These are phyloP conservation scores for Debaryomyces singareniensis DNA, from an alignment of 1,139 yeast species.

Conservation along the genomic window DNA sequence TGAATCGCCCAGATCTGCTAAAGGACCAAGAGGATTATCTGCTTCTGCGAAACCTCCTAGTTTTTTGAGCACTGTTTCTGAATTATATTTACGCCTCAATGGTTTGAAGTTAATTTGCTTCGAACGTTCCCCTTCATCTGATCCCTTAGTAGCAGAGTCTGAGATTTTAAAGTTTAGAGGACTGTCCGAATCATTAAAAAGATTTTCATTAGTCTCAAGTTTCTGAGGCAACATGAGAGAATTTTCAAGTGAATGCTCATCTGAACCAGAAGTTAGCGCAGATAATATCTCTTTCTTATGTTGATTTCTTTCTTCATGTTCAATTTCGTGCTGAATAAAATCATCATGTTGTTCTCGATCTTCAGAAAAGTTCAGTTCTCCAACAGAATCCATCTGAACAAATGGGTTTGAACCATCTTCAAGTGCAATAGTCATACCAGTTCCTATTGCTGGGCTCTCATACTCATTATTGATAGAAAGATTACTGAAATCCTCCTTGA, in stretches of 20 bases:
- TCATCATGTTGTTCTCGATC: slow-evolving; percentile 4
- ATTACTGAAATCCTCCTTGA: slow-evolving; percentile 22
- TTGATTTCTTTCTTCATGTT: slow-evolving; percentile 28
- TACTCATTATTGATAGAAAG: slow-evolving; percentile 16
- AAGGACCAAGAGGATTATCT: slow-evolving; percentile 35
- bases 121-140: slow-evolving; percentile 12
- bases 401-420: slow-evolving; percentile 16
- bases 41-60: slow-evolving; percentile 12
- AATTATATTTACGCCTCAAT: slow-evolving; percentile 35
- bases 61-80: slow-evolving; percentile 27
- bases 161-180: slow-evolving; percentile 33
- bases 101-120: slow-evolving; percentile 12
- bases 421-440: no score
- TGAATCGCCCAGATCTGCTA: slow-evolving; percentile 11
- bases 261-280: slow-evolving; percentile 30
- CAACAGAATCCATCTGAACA: slow-evolving; percentile 5
- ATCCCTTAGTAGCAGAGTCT: slow-evolving; percentile 10
- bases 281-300: slow-evolving; percentile 30
- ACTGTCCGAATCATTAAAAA: slow-evolving; percentile 32
- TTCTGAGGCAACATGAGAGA: slow-evolving; percentile 17
- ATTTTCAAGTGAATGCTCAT: slow-evolving; percentile 18
- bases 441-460: no score
- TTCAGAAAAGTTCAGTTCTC: slow-evolving; percentile 10
- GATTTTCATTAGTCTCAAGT: slow-evolving; percentile 17
- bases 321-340: slow-evolving; percentile 16